Evolutionary conservation across 352 stramenopile species (phyloP), one percentile per base, ranked within the genome.

Genomic region (Pythium rishiriense): DNA sequence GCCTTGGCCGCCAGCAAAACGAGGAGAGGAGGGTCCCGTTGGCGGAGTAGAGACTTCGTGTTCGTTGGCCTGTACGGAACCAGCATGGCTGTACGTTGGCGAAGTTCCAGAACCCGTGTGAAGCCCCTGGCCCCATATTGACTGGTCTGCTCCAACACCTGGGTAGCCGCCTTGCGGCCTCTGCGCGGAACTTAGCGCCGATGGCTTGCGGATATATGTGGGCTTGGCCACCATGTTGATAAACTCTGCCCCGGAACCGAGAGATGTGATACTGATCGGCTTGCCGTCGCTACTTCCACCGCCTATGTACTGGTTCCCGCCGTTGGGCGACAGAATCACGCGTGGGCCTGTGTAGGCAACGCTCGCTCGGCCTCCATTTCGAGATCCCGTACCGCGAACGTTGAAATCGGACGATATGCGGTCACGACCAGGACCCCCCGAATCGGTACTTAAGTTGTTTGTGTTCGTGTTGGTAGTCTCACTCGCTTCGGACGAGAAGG

Each of bases 141-240:
- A 19, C 8, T 61, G 52, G 10, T 41, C 61, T 17, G 25, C 29
- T 29, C n/a, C 14, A 25, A 31, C 42, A n/a, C 39, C 22, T 22
- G 50, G 21, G 17, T 33, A 17, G 9, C 33, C 29, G 10, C 43
- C 26, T 8, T 53, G 41, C 12, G 43, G 54, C 11, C n/a, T 42
- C 3, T n/a, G 15, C 4, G 43, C 51, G 17, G n/a, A 31, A 1
- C 26, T 39, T 8, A 58, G 22, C 25, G 29, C 50, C 12, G 64
- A 66, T 6, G 42, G 58, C 21, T 64, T 78, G n/a, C 25, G 22
- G 4, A 43, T 49, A 9, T 69, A 63, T 15, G 58, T 66, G 1
- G 68, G 51, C 21, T 54, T 69, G 1, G 58, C 35, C 11, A 64
- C 68, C 53, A 76, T 74, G 54, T 72, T 74, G 29, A 70, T 45